Conservation (phyloP, 306 rosid genomes). For the Mucuna pruriens region DNA sequence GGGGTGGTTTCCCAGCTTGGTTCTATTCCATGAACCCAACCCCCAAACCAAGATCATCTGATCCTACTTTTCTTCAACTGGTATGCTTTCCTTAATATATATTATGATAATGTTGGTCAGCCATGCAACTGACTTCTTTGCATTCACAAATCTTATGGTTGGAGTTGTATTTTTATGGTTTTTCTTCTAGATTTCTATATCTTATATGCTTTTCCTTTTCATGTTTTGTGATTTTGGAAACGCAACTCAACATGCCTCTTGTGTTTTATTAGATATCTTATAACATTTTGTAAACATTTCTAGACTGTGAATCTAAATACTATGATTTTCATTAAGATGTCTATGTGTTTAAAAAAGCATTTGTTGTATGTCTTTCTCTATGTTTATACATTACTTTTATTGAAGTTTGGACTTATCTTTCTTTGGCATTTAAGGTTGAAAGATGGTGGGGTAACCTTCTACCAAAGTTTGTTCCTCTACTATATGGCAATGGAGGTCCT, state of each 20-base stretch:
- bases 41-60: slow-evolving; percentile 76
- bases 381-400: slow-evolving; percentile 5
- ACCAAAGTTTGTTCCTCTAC: slow-evolving; percentile 78
- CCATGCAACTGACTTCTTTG: slow-evolving; percentile 1
- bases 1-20: slow-evolving; percentile 97
- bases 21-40: slow-evolving; percentile 68
- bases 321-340: slow-evolving; percentile 16
- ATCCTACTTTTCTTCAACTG: slow-evolving; percentile 71
- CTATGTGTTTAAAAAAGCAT: slow-evolving; percentile 24
- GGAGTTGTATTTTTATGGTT: slow-evolving; percentile 5
- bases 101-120: slow-evolving; percentile 7
- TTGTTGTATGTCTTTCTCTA: background rate
- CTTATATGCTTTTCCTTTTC: background rate
- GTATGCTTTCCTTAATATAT: slow-evolving; percentile 54
- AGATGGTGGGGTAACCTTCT: slow-evolving; percentile 89
- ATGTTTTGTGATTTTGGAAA: slow-evolving; percentile 1
- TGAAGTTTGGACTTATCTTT: slow-evolving; percentile 34
- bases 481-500: slow-evolving; percentile 83
- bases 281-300: slow-evolving; percentile 3
- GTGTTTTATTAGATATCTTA: background rate
- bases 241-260: slow-evolving; percentile 6
- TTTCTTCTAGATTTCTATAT: slow-evolving; percentile 3
- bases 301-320: slow-evolving; percentile 3
- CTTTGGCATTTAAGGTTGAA: slow-evolving; percentile 67
- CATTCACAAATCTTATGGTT: slow-evolving; percentile 18